Conservation (phyloP, 2,329 filamentous ascomycete genomes). For the Sporothrix pallida region DNA sequence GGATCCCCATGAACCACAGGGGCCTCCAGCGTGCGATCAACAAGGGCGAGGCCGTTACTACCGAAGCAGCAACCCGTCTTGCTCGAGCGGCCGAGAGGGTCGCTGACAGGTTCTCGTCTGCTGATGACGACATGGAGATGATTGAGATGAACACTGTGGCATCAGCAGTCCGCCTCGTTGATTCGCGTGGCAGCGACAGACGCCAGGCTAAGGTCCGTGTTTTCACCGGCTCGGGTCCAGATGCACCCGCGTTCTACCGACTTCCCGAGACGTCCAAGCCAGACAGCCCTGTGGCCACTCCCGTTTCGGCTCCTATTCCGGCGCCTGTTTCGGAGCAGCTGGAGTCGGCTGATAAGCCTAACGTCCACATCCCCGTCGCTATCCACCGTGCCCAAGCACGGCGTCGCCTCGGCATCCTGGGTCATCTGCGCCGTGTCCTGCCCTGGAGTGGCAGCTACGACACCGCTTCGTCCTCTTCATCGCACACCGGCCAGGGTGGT, state of each 20-base stretch:
- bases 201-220: conserved; percentile 19
- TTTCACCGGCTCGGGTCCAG: not conserved
- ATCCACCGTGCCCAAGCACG: not conserved
- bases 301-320: not conserved
- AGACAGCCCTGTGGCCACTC: not conserved
- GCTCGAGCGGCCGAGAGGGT: conserved; percentile 10
- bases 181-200: not conserved
- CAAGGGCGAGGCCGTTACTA: conserved; percentile 15
- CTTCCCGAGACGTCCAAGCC: not conserved
- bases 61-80: not conserved
- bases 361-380: not conserved
- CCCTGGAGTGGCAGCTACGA: not conserved
- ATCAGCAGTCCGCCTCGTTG: conserved; percentile 9
- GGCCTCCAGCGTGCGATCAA: conserved; percentile 36
- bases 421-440: not conserved
- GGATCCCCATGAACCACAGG: conserved; percentile 40
- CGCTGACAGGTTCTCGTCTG: conserved; percentile 2
- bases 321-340: not conserved
- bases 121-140: conserved; percentile 25
- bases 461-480: not conserved
- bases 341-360: not conserved
- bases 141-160: conserved; percentile 10
- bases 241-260: conserved; percentile 21
- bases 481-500: not conserved
- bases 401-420: not conserved